Evolutionary conservation across 2,329 filamentous ascomycete species (phyloP).

Genomic region (Aphanocladium album): DNA sequence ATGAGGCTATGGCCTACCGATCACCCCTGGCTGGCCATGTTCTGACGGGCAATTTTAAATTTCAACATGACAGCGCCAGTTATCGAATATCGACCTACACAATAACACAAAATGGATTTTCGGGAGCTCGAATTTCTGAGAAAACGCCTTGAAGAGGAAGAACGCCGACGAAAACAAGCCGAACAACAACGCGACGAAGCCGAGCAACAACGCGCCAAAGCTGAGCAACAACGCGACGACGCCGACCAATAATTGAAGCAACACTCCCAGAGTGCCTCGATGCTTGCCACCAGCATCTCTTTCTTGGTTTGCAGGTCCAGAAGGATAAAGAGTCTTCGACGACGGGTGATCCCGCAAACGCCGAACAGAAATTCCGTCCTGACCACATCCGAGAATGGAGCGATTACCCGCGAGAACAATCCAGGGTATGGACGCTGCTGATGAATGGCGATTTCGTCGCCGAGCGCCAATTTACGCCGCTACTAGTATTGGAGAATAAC

Average conservation of each 20-base stretch:
- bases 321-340: neutral
- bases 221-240: neutral
- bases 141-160: too few relatives aligned
- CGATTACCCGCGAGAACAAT: neutral
- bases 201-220: neutral
- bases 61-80: too few relatives aligned
- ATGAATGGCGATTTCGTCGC: slow-evolving; percentile 1
- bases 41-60: too few relatives aligned
- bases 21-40: too few relatives aligned
- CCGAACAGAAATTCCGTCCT: slow-evolving; percentile 1
- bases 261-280: neutral
- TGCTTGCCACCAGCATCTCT: slow-evolving; percentile 1
- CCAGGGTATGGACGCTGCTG: neutral
- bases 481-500: neutral
- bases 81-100: too few relatives aligned
- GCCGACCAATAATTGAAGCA: neutral
- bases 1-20: too few relatives aligned
- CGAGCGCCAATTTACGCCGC: neutral
- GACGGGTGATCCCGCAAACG: neutral
- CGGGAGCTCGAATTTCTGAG: too few relatives aligned
- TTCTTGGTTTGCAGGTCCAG: neutral
- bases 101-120: too few relatives aligned
- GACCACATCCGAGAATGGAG: slow-evolving; percentile 2
- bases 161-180: too few relatives aligned
- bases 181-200: neutral